Conservation (phyloP, 2,329 filamentous ascomycete genomes). For the Pseudocercospora cruenta region DNA sequence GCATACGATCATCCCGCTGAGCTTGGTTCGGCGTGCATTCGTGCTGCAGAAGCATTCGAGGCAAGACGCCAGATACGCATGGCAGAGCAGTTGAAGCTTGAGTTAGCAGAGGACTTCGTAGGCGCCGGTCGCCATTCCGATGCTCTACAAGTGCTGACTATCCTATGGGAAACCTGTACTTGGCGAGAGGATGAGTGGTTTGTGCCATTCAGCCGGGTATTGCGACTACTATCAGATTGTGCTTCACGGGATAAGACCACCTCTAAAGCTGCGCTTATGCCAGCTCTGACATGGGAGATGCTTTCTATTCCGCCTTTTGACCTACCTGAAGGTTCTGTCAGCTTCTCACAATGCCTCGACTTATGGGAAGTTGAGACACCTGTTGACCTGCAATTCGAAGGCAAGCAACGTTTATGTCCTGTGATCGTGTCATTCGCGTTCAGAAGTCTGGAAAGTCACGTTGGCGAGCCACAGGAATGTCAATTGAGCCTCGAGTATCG, state of each 20-base stretch:
- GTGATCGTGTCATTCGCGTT: constrained; percentile 59
- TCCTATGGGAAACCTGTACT: constrained; percentile 59
- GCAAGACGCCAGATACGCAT: constrained; percentile 57
- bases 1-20: constrained; percentile 57
- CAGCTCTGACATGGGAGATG: constrained; percentile 63
- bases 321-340: constrained; percentile 9
- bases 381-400: constrained; percentile 25
- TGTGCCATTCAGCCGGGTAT: constrained; percentile 57
- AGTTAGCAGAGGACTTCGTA: constrained; percentile 59
- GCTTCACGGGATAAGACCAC: constrained; percentile 40
- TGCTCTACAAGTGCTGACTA: constrained; percentile 55
- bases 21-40: constrained; percentile 55
- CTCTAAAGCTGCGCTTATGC: constrained; percentile 50
- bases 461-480: constrained; percentile 61
- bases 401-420: constrained; percentile 35
- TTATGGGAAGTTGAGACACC: constrained; percentile 14
- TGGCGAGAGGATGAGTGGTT: constrained; percentile 67
- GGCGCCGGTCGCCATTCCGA: constrained; percentile 54
- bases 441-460: constrained; percentile 58
- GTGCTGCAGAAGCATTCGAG: constrained; percentile 53
- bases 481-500: constrained; percentile 58
- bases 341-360: constrained; percentile 27
- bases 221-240: constrained; percentile 59
- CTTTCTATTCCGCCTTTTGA: constrained; percentile 30
- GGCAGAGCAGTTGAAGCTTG: constrained; percentile 58